A percentile compares a stretch with the other conserved stretches of the same genome.
phyloP scores from a whole-genome alignment of 306 rosid genomes.

The Trichosanthes cucumerina region DNA sequence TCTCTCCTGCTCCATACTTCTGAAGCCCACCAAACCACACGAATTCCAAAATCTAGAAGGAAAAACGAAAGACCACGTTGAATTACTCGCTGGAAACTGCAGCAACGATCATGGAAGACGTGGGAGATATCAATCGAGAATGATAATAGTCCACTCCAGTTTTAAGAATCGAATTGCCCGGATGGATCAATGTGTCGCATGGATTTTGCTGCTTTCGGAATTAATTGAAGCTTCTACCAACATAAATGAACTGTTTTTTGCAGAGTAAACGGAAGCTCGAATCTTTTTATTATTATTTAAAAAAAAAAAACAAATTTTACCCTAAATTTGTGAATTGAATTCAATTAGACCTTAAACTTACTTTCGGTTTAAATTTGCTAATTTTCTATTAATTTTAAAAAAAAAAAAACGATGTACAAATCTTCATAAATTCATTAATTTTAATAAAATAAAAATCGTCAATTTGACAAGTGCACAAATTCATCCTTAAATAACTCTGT shows the following conservation, averaged over 20 bases:
- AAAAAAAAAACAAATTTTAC: too few species aligned
- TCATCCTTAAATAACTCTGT: too few species aligned
- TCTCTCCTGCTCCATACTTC: slow-evolving; percentile 60
- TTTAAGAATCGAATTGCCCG: background rate
- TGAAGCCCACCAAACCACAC: background rate
- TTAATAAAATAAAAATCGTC: too few species aligned
- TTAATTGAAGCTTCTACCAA: background rate
- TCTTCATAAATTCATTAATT: too few species aligned
- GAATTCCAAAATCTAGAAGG: background rate
- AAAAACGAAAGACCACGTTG: background rate
- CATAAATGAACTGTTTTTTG: background rate
- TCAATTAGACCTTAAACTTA: too few species aligned
- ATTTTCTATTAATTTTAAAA: too few species aligned
- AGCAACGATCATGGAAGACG: background rate
- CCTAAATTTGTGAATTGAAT: too few species aligned
- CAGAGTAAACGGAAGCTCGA: too few species aligned
- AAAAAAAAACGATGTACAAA: too few species aligned
- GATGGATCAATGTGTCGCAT: background rate
- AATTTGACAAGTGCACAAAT: too few species aligned
- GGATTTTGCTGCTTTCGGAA: background rate
- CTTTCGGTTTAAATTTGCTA: too few species aligned
- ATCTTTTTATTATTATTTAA: too few species aligned
- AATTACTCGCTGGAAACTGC: background rate
- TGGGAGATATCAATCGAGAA: background rate
- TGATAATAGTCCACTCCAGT: background rate